These are phyloP conservation scores for Paramarasmius palmivorus DNA, from an alignment of 1,284 basidiomycete species.

Conservation along the genomic window DNA sequence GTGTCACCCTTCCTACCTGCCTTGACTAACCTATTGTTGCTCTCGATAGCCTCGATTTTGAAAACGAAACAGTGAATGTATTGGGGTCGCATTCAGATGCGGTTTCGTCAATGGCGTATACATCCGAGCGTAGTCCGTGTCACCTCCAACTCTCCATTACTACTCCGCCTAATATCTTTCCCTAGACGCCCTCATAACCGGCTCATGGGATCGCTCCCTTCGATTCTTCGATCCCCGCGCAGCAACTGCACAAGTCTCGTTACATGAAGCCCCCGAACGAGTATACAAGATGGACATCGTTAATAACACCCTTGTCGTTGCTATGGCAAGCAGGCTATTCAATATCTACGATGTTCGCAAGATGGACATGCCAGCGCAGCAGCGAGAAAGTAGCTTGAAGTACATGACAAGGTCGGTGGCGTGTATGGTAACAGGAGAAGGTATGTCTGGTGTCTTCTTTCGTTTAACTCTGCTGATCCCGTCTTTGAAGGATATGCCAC, in stretches of 20 bases:
- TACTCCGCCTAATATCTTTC: slow-evolving; percentile 4
- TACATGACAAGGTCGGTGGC: slow-evolving; percentile 91
- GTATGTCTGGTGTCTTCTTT: slow-evolving; percentile 40
- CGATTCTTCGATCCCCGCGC: slow-evolving; percentile 86
- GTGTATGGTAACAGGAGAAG: slow-evolving; percentile 92
- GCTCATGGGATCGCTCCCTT: slow-evolving; percentile 89
- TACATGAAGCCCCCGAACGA: slow-evolving; percentile 76
- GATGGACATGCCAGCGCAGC: slow-evolving; percentile 72
- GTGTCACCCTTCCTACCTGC: neutral
- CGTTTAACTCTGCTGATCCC: neutral
- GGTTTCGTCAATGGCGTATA: slow-evolving; percentile 64
- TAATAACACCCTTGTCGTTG: slow-evolving; percentile 78
- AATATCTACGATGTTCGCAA: slow-evolving; percentile 84
- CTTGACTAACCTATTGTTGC: neutral
- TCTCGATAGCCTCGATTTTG: slow-evolving; percentile 56
- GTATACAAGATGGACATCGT: slow-evolving; percentile 82
- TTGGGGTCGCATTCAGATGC: slow-evolving; percentile 70
- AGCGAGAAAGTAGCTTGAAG: slow-evolving; percentile 91
- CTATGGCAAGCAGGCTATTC: slow-evolving; percentile 88
- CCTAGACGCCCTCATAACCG: slow-evolving; percentile 74
- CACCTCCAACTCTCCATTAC: neutral
- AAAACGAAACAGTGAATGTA: slow-evolving; percentile 58
- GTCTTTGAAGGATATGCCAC: slow-evolving; percentile 86
- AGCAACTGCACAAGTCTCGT: slow-evolving; percentile 56
- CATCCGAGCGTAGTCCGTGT: slow-evolving; percentile 51